Evolutionary conservation across 805 yeast genomes (phyloP).

Genomic region (Sungouiella thailandica): DNA sequence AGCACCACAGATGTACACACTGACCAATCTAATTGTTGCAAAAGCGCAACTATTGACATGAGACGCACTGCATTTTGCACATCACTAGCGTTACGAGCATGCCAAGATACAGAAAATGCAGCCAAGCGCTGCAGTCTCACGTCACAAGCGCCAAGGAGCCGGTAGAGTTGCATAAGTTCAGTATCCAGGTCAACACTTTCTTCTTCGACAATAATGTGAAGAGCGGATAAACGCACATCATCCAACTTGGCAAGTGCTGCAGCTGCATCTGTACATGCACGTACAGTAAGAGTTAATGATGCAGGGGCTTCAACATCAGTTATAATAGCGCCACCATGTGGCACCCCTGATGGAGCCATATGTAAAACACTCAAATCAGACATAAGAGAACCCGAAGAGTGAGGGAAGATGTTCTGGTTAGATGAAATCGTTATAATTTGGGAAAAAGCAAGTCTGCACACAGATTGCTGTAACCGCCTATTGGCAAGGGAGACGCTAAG

Average conservation of each 20-base stretch:
- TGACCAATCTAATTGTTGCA: constrained; percentile 12
- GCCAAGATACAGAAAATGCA: constrained; percentile 8
- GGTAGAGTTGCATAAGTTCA: constrained; percentile 7
- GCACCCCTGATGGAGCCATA: no score
- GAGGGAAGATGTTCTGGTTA: no score
- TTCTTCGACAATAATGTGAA: constrained; percentile 9
- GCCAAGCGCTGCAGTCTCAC: constrained; percentile 4
- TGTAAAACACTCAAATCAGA: no score
- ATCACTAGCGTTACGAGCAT: constrained; percentile 7
- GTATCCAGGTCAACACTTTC: constrained; percentile 1
- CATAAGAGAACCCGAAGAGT: no score
- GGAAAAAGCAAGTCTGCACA: not conserved
- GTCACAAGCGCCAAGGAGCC: constrained; percentile 3
- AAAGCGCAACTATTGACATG: constrained; percentile 7
- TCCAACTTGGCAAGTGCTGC: constrained; percentile 3
- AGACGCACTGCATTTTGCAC: constrained; percentile 10
- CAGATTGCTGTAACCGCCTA: not conserved
- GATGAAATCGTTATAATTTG: no score
- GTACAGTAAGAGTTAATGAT: constrained; percentile 3
- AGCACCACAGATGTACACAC: constrained; percentile 6
- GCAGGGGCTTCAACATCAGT: no score
- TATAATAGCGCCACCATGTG: no score
- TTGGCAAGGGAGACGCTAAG: not conserved
- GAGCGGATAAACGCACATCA: constrained; percentile 5
- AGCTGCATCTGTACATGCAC: constrained; percentile 3